phyloP scores from a whole-genome alignment of 805 yeast species.

The Schizosaccharomyces octosporus region DNA sequence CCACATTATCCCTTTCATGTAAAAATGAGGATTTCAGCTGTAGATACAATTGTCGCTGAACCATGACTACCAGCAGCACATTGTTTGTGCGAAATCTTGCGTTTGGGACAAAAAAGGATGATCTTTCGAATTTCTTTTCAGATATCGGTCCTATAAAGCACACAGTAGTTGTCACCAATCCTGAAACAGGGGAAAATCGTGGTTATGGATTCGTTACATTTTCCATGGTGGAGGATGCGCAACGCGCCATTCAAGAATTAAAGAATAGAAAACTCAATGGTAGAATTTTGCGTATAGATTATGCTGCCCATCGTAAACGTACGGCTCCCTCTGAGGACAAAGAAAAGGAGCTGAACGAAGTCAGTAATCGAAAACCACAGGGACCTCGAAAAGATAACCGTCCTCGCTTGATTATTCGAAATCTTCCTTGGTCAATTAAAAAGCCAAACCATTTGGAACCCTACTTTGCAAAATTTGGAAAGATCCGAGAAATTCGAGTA shows the following conservation, averaged over 20 bases:
- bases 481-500: constrained; percentile 66
- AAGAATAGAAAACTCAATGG: constrained; percentile 42
- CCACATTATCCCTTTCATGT: background rate
- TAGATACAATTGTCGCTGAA: background rate
- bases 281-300: constrained; percentile 46
- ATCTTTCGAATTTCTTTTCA: constrained; percentile 63
- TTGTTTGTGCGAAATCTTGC: constrained; percentile 77
- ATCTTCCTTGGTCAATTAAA: constrained; percentile 88
- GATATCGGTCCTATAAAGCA: constrained; percentile 87
- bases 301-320: constrained; percentile 84
- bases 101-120: constrained; percentile 51
- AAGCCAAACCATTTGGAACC: constrained; percentile 47
- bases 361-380: background rate
- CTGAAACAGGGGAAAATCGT: constrained; percentile 41
- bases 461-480: constrained; percentile 53
- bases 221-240: constrained; percentile 60
- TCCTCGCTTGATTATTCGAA: constrained; percentile 70
- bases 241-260: constrained; percentile 42
- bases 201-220: constrained; percentile 95
- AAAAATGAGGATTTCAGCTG: background rate
- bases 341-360: background rate
- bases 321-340: constrained; percentile 5
- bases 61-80: constrained; percentile 15
- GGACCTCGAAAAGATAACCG: constrained; percentile 12
- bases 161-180: constrained; percentile 70